Evolutionary conservation across 371 early-diverging fungal genomes (phyloP), one percentile per base, ranked within the genome.

Genomic region (Rhizomucor miehei): DNA sequence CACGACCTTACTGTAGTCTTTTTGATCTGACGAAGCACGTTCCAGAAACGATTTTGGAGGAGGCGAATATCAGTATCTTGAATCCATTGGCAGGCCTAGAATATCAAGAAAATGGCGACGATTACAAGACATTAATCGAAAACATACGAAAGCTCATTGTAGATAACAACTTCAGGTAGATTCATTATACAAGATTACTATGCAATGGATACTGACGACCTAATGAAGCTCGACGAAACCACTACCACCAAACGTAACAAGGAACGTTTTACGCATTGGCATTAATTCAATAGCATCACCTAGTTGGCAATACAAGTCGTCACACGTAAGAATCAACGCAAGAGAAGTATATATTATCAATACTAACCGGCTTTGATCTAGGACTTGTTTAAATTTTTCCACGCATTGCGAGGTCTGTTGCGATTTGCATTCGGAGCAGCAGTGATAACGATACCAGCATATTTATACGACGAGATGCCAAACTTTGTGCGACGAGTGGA

Each of bases 391-490:
- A 72, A 77, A 47, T 95, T 95, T 59, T 71, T 93, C 43, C 85
- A 88, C 60, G 76, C 80, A 9, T 74, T 97, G 25, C 83, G 88
- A 25, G 85, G 87, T 1, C 60, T 94, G 20, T 66, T 97, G 54
- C 84, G 92, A 19, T 85, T 82, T 53, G 84, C 89, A 5, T 85
- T 83, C 66, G 89, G 89, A 10, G 83, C 85, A 2, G 90, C 90
- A 37, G 71, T 96, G 39, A 67, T 94, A 14, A 89, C 94, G 4
- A 71, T 97, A 8, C 94, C 96, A 3, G 89, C 89, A 16, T 77
- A 90, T 62, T 63, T 93, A 1, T 92, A 90, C 57, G 81, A 80
- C 20, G 75, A 56, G 59, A 71, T 36, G 52, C 74, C 57, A 53
- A 75, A 82, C 24, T 71, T 81, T 45, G 81, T 93, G 20, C 77